phyloP scores from a whole-genome alignment of 1,284 basidiomycete species.

The Heterobasidion occidentale region DNA sequence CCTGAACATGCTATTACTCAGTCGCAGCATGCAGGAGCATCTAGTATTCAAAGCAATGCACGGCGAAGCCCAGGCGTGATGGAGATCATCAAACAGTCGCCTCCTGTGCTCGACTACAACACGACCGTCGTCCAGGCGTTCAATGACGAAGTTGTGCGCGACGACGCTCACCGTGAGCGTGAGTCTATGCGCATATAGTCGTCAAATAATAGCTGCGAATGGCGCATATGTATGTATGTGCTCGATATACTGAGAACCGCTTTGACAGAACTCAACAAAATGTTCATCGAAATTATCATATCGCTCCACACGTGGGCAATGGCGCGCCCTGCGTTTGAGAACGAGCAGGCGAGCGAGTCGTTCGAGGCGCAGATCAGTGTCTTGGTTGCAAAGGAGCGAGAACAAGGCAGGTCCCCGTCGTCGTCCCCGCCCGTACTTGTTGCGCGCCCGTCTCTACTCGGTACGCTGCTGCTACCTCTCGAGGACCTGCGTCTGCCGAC shows the following conservation, averaged over 20 bases:
- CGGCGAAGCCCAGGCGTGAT: neutral
- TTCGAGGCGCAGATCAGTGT: conserved; percentile 17
- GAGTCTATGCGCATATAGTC: neutral
- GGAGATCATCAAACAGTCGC: neutral
- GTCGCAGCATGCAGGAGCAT: too few relatives aligned
- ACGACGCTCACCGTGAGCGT: neutral
- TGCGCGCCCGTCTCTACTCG: conserved; percentile 1
- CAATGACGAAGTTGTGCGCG: neutral
- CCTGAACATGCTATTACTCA: neutral
- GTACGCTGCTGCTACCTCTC: conserved; percentile 5
- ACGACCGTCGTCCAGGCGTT: neutral
- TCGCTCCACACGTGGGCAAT: conserved; percentile 8
- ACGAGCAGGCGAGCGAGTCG: conserved; percentile 8
- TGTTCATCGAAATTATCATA: neutral
- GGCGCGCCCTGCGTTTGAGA: conserved; percentile 8
- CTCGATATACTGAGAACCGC: too few relatives aligned
- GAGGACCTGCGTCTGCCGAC: too few relatives aligned
- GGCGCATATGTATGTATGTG: too few relatives aligned
- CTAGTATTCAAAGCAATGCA: neutral
- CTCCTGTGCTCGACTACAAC: neutral
- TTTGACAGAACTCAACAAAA: neutral
- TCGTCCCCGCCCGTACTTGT: neutral
- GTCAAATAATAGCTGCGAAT: neutral
- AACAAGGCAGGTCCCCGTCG: conserved; percentile 33
- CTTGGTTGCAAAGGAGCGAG: conserved; percentile 18